These are phyloP conservation scores for Capronia coronata DNA, from an alignment of 2,329 filamentous ascomycete species.

Conservation along the genomic window DNA sequence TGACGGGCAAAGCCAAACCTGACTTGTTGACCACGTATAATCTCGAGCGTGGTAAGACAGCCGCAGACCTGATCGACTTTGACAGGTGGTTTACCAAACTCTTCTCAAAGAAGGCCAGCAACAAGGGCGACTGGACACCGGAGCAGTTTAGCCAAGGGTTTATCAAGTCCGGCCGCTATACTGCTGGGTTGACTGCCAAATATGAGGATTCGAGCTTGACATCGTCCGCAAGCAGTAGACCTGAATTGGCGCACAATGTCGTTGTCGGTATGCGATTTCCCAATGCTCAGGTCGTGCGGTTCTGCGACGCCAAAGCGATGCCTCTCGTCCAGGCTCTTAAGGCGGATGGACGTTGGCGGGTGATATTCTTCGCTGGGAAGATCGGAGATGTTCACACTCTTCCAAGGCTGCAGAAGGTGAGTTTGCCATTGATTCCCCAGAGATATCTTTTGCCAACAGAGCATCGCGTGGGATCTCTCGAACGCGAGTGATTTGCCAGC, in stretches of 20 bases:
- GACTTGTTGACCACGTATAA: conserved; percentile 49
- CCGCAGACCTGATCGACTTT: conserved; percentile 55
- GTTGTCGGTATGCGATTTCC: conserved; percentile 46
- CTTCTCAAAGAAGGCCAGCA: conserved; percentile 42
- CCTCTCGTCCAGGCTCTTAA: conserved; percentile 46
- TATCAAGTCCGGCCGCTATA: conserved; percentile 52
- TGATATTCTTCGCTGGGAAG: conserved; percentile 47
- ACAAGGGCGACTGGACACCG: conserved; percentile 33
- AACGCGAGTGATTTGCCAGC: no score
- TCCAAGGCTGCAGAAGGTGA: conserved; percentile 37
- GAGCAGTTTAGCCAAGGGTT: conserved; percentile 54
- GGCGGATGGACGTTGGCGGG: conserved; percentile 48
- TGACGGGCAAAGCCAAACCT: conserved; percentile 41
- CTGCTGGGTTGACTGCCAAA: conserved; percentile 51
- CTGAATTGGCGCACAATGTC: conserved; percentile 36
- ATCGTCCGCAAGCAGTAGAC: conserved; percentile 31
- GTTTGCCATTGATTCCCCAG: conserved; percentile 9
- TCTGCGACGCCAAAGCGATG: conserved; percentile 54
- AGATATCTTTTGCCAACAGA: no score
- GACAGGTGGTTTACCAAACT: conserved; percentile 50
- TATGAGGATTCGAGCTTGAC: conserved; percentile 51
- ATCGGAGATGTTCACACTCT: conserved; percentile 31
- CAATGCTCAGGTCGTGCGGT: conserved; percentile 53
- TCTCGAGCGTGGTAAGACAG: conserved; percentile 47
- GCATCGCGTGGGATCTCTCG: no score